Conservation (phyloP, 2,329 filamentous ascomycete species). For the Blumeriella jaapii region DNA sequence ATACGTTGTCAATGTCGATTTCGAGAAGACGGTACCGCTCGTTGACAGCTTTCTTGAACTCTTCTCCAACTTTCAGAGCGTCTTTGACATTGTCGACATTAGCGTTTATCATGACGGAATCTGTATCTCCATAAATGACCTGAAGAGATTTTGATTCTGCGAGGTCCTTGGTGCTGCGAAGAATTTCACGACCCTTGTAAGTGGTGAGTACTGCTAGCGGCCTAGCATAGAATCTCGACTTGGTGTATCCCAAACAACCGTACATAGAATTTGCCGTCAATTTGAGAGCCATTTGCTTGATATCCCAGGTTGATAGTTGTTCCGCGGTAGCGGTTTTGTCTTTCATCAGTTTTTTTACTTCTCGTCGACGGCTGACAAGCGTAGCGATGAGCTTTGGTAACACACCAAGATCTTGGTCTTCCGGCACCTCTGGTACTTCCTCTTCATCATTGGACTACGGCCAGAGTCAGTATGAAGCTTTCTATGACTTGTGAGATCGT, state of each 20-base stretch:
- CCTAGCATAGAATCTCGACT: constrained; percentile 92
- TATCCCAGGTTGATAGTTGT: constrained; percentile 89
- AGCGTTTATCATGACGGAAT: constrained; percentile 99
- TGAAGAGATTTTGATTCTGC: constrained; percentile 84
- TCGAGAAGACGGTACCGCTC: constrained; percentile 85
- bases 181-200: constrained; percentile 93
- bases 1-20: constrained; percentile 97
- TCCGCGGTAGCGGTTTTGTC: constrained; percentile 76
- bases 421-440: constrained; percentile 75
- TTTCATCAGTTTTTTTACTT: constrained; percentile 97
- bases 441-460: constrained; percentile 66
- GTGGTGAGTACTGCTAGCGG: constrained; percentile 93
- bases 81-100: constrained; percentile 90
- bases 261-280: constrained; percentile 99
- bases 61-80: constrained; percentile 79
- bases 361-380: constrained; percentile 74
- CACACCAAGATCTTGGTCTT: constrained; percentile 68
- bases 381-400: constrained; percentile 85
- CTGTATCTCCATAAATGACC: constrained; percentile 97
- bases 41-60: constrained; percentile 94
- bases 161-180: constrained; percentile 88
- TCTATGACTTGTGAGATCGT: background rate
- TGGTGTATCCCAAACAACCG: constrained; percentile 92
- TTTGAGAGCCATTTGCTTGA: constrained; percentile 93
- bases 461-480: constrained; percentile 15